A percentile compares a stretch with the other conserved stretches of the same genome.
These are phyloP conservation scores for Phyllosticta ampelicida DNA, from an alignment of 2,329 filamentous ascomycete genomes.

Conservation along the genomic window DNA sequence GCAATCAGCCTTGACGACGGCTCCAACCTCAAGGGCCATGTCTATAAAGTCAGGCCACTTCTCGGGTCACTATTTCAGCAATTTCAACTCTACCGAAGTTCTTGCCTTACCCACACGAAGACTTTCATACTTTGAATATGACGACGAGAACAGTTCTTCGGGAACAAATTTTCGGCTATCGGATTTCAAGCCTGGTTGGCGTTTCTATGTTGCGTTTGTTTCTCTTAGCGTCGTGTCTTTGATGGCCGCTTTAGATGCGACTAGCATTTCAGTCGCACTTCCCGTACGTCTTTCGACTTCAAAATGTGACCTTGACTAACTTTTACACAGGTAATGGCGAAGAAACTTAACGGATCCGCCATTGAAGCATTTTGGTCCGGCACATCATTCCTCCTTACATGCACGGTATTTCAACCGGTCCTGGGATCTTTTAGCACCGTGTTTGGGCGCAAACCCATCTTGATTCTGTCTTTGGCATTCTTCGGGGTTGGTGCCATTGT, in stretches of 20 bases:
- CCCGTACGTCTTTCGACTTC: constrained; percentile 17
- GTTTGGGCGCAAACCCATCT: constrained; percentile 30
- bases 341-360: constrained; percentile 24
- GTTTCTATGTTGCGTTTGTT: constrained; percentile 30
- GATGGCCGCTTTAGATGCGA: constrained; percentile 55
- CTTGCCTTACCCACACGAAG: not conserved
- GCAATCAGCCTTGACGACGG: not conserved
- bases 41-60: not conserved
- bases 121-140: not conserved
- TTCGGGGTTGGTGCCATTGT: constrained; percentile 29
- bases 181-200: constrained; percentile 8
- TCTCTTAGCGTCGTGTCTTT: constrained; percentile 46
- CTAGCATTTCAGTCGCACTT: constrained; percentile 52
- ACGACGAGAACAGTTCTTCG: not conserved
- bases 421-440: constrained; percentile 30
- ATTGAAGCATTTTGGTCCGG: constrained; percentile 35
- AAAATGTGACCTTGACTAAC: constrained; percentile 2
- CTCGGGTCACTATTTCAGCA: not conserved
- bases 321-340: constrained; percentile 25
- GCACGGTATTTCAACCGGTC: constrained; percentile 31
- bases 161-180: not conserved
- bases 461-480: constrained; percentile 25
- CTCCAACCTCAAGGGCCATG: not conserved
- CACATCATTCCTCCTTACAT: constrained; percentile 30
- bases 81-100: not conserved